phyloP scores from a whole-genome alignment of 345 rosid genomes.

The Raphanus sativus region DNA sequence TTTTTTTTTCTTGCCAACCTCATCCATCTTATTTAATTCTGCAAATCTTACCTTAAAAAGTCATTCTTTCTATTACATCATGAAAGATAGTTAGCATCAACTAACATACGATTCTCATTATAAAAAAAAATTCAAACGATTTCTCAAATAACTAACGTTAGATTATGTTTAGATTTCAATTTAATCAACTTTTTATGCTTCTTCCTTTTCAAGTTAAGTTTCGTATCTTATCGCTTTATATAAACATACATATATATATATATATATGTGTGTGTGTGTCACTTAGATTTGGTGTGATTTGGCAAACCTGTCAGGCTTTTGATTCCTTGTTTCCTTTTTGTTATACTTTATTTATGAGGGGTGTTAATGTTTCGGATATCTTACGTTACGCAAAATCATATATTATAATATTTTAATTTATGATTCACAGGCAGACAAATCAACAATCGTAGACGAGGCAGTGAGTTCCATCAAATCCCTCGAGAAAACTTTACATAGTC shows the following conservation, averaged over 20 bases:
- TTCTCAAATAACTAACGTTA: background rate
- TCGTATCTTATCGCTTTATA: background rate
- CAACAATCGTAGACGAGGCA: slow-evolving; percentile 71
- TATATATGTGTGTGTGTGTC: background rate
- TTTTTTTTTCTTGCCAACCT: background rate
- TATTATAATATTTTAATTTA: background rate
- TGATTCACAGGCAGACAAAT: slow-evolving; percentile 62
- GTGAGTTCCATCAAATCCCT: slow-evolving; percentile 48
- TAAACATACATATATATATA: background rate
- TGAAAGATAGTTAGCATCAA: background rate
- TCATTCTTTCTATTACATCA: background rate
- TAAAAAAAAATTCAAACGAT: background rate
- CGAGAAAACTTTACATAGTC: slow-evolving; percentile 45
- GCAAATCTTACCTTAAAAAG: background rate
- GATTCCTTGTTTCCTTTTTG: background rate
- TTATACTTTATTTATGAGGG: background rate
- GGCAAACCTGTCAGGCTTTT: slow-evolving; percentile 3
- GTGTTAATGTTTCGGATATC: slow-evolving; percentile 14
- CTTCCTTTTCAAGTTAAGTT: slow-evolving; percentile 8
- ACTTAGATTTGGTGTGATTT: background rate
- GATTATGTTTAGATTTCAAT: background rate
- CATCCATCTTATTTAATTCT: background rate
- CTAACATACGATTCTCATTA: background rate
- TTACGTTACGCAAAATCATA: slow-evolving; percentile 16
- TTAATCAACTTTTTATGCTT: background rate